A percentile compares a stretch with the other conserved stretches of the same genome.
phyloP scores from a whole-genome alignment of 1,139 yeast genomes.

The Pneumocystis carinii region DNA sequence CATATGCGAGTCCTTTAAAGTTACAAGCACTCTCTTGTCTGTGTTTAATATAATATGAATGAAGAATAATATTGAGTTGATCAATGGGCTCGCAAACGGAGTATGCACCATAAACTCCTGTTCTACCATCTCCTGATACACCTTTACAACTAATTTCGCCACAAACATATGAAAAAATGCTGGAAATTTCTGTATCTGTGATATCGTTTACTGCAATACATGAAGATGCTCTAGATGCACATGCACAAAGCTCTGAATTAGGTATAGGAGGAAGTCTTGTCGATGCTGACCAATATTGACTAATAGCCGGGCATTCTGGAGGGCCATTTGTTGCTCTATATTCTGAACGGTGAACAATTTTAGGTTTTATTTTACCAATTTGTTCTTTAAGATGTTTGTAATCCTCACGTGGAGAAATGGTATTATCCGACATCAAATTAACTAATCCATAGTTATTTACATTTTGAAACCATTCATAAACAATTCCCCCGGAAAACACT shows the following conservation, averaged over 20 bases:
- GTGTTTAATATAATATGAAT: conserved; percentile 30
- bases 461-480: conserved; percentile 82
- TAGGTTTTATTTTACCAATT: conserved; percentile 30
- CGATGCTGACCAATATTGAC: conserved; percentile 32
- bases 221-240: conserved; percentile 36
- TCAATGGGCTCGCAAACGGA: conserved; percentile 41
- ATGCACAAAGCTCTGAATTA: conserved; percentile 38
- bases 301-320: conserved; percentile 22
- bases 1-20: conserved; percentile 1
- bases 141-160: conserved; percentile 32
- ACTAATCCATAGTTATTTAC: conserved; percentile 82
- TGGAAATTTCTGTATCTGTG: conserved; percentile 23
- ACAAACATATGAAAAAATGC: conserved; percentile 36
- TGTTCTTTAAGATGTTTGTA: conserved; percentile 41
- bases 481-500: conserved; percentile 83
- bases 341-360: conserved; percentile 33
- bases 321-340: conserved; percentile 26
- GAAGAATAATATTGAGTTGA: conserved; percentile 39
- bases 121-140: conserved; percentile 33
- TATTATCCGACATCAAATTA: conserved; percentile 28
- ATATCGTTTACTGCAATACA: conserved; percentile 32
- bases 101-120: conserved; percentile 43
- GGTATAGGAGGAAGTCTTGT: conserved; percentile 40
- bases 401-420: conserved; percentile 37
- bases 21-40: conserved; percentile 16